A percentile compares a stretch with the other conserved stretches of the same genome.
These are phyloP conservation scores for Sarcocystis neurona DNA, from an alignment of 169 alveolate species.

Conservation along the genomic window DNA sequence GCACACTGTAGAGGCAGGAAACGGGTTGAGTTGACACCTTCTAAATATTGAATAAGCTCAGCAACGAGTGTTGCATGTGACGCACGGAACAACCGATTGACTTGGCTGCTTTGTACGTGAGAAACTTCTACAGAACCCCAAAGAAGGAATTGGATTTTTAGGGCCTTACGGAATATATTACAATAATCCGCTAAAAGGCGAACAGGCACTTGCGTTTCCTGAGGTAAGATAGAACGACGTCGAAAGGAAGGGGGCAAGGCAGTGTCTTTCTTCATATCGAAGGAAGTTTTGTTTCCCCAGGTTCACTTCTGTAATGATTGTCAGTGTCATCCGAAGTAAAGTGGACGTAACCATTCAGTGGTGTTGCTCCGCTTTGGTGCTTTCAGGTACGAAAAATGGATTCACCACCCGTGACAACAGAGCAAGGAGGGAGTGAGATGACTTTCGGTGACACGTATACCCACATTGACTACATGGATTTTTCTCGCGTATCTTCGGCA, in stretches of 20 bases:
- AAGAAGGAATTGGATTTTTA: too few relatives aligned
- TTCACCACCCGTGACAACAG: background rate
- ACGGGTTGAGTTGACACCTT: background rate
- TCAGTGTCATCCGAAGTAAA: background rate
- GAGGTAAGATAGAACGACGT: too few relatives aligned
- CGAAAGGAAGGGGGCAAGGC: background rate
- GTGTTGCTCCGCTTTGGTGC: background rate
- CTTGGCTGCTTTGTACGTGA: background rate
- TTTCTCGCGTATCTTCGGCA: background rate
- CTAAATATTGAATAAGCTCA: background rate
- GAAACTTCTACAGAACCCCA: background rate
- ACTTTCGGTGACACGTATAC: background rate
- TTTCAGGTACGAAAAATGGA: background rate
- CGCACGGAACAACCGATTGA: background rate
- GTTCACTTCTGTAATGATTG: background rate
- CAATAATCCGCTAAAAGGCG: too few relatives aligned
- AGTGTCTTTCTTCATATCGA: background rate
- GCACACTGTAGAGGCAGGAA: background rate
- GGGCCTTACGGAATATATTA: too few relatives aligned
- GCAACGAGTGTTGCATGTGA: background rate
- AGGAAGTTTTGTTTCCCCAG: background rate
- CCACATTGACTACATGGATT: background rate
- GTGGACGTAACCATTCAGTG: background rate
- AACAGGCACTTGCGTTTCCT: too few relatives aligned
- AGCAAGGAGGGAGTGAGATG: background rate